Percentiles rank a stretch among this genome's conserved stretches.
phyloP scores from a whole-genome alignment of 192 early-diverging fungal genomes.

The Kickxella alabastrina region DNA sequence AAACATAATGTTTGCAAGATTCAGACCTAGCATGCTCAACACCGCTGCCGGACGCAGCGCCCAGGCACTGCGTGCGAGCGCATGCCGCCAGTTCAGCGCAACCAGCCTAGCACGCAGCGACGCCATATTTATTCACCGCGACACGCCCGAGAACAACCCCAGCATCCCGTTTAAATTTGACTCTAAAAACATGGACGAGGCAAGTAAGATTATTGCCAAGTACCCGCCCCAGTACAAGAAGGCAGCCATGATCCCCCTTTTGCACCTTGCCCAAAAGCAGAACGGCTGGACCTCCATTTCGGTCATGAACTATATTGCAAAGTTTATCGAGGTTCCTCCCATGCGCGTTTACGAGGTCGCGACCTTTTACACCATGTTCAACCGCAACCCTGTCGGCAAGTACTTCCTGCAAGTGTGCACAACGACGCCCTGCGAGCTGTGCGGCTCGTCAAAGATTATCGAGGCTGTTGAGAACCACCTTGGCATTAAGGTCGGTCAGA shows the following conservation, averaged over 20 bases:
- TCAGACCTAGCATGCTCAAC: conserved; percentile 14
- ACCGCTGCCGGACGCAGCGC: conserved; percentile 1
- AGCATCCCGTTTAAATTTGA: conserved; percentile 84
- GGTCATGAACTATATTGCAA: conserved; percentile 97
- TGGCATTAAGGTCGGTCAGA: conserved; percentile 91
- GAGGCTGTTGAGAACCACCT: conserved; percentile 83
- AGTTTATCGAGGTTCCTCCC: conserved; percentile 90
- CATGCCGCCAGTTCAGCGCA: conserved; percentile 24
- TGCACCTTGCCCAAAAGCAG: conserved; percentile 96
- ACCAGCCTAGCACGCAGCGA: conserved; percentile 24
- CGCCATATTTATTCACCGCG: conserved; percentile 61
- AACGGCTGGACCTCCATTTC: conserved; percentile 88
- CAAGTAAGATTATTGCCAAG: conserved; percentile 82
- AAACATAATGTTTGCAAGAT: conserved; percentile 34
- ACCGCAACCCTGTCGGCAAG: conserved; percentile 97
- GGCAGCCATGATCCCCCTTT: conserved; percentile 90
- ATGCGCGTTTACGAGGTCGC: conserved; percentile 99
- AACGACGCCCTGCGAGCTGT: conserved; percentile 95
- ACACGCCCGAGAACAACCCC: conserved; percentile 79
- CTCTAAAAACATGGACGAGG: conserved; percentile 71
- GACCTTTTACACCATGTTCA: conserved; percentile 99
- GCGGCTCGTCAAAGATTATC: conserved; percentile 87
- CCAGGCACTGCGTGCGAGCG: background rate
- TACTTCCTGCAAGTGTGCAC: conserved; percentile 99
- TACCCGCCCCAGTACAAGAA: conserved; percentile 99